phyloP scores from a whole-genome alignment of 495 filamentous ascomycete genomes.

The Apiosordaria backusii region DNA sequence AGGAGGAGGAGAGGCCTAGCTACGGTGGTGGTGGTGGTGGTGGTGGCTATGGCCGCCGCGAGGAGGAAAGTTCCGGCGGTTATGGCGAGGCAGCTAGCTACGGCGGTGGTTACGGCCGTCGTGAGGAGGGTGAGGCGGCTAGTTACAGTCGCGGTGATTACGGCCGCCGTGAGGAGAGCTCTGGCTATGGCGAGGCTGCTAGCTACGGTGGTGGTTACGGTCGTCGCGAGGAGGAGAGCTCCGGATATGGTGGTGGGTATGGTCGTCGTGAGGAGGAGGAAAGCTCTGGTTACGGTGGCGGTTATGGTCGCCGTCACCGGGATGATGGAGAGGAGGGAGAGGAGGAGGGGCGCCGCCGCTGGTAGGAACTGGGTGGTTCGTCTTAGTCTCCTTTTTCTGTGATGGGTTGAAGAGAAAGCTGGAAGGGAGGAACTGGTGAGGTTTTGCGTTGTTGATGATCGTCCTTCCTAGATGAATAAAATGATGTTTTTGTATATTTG shows the following conservation, averaged over 20 bases:
- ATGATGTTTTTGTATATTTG: no score
- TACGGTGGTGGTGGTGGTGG: slow-evolving; percentile 10
- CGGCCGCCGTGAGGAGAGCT: slow-evolving; percentile 8
- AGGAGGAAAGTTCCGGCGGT: slow-evolving; percentile 6
- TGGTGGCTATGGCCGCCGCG: slow-evolving; percentile 14
- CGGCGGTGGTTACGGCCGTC: not conserved
- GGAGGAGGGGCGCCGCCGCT: slow-evolving; percentile 10
- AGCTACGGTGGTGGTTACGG: slow-evolving; percentile 10
- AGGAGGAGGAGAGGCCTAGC: slow-evolving; percentile 21
- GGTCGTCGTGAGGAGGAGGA: slow-evolving; percentile 11
- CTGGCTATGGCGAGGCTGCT: slow-evolving; percentile 7
- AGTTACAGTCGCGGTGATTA: not conserved
- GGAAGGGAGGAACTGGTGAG: no score
- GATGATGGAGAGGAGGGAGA: slow-evolving; percentile 10
- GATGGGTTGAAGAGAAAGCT: not conserved
- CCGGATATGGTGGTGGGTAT: slow-evolving; percentile 12
- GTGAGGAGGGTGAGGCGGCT: not conserved
- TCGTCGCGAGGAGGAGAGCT: slow-evolving; percentile 24
- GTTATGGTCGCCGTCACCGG: slow-evolving; percentile 1
- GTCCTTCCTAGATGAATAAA: no score
- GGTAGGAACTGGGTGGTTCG: not conserved
- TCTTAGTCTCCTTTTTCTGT: not conserved
- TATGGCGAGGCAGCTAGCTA: slow-evolving; percentile 2
- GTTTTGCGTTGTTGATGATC: not conserved
- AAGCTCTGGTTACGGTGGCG: slow-evolving; percentile 3